Conservation (phyloP, 2,329 filamentous ascomycete genomes). For the Mycosphaerella arachidis region DNA sequence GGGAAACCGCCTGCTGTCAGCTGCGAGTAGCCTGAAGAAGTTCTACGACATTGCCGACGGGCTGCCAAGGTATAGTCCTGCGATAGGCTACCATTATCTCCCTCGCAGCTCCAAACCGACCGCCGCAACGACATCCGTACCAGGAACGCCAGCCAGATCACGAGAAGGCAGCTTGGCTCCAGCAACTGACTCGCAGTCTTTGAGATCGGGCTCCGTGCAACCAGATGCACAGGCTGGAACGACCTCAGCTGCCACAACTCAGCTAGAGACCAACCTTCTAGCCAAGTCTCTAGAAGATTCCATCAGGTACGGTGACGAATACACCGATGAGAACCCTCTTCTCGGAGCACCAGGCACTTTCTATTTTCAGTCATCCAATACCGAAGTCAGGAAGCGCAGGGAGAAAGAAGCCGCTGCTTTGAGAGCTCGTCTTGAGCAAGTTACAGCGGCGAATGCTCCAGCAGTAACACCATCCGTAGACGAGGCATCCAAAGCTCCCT, state of each 20-base stretch:
- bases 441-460: constrained; percentile 11
- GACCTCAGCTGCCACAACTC: constrained; percentile 13
- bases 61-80: constrained; percentile 55
- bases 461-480: constrained; percentile 9
- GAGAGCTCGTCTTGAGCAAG: constrained; percentile 20
- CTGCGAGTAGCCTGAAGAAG: constrained; percentile 53
- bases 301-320: constrained; percentile 55
- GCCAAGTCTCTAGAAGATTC: constrained; percentile 34
- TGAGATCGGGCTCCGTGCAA: constrained; percentile 28
- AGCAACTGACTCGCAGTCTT: constrained; percentile 22
- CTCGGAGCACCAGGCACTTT: constrained; percentile 61
- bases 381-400: constrained; percentile 40
- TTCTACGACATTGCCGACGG: constrained; percentile 51
- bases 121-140: constrained; percentile 30
- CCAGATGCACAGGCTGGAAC: constrained; percentile 22
- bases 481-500: constrained; percentile 4
- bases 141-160: constrained; percentile 35
- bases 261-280: constrained; percentile 33
- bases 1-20: constrained; percentile 48
- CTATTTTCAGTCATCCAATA: constrained; percentile 47
- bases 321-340: constrained; percentile 60
- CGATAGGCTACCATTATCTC: constrained; percentile 56
- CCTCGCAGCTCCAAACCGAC: constrained; percentile 38
- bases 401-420: constrained; percentile 33
- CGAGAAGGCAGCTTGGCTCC: constrained; percentile 43